phyloP scores from a whole-genome alignment of 371 early-diverging fungal species.

The Phascolomyces articulosus region DNA sequence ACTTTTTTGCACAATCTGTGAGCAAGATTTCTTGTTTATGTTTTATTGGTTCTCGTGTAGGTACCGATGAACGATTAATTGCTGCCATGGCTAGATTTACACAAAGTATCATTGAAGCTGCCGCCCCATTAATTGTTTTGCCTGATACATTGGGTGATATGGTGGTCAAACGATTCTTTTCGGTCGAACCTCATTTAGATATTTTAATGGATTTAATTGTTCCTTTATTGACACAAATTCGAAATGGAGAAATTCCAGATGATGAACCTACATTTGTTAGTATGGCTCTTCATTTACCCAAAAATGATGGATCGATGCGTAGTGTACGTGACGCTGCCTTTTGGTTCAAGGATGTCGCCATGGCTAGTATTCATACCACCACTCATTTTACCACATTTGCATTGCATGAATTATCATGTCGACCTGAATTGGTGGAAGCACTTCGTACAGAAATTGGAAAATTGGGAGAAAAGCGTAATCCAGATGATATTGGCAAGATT shows the following conservation, averaged over 20 bases:
- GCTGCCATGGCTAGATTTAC: slow-evolving; percentile 32
- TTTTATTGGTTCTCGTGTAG: slow-evolving; percentile 32
- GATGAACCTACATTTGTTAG: slow-evolving; percentile 25
- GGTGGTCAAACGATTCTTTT: slow-evolving; percentile 25
- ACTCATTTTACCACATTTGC: slow-evolving; percentile 32
- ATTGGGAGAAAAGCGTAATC: slow-evolving; percentile 11
- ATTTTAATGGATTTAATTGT: slow-evolving; percentile 31
- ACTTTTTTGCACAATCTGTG: slow-evolving; percentile 16
- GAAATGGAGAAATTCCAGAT: slow-evolving; percentile 8
- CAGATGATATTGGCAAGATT: slow-evolving; percentile 32
- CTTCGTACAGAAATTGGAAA: slow-evolving; percentile 25
- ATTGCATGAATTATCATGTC: slow-evolving; percentile 33
- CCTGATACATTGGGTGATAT: slow-evolving; percentile 31
- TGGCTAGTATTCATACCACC: slow-evolving; percentile 45
- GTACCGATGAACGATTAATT: slow-evolving; percentile 20
- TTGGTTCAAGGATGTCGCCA: slow-evolving; percentile 31
- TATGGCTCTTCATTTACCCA: slow-evolving; percentile 29
- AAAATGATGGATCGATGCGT: slow-evolving; percentile 25
- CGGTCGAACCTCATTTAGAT: slow-evolving; percentile 35
- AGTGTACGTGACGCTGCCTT: slow-evolving; percentile 28
- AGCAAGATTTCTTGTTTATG: slow-evolving; percentile 32
- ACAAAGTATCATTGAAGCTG: slow-evolving; percentile 33
- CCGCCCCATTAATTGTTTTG: slow-evolving; percentile 16
- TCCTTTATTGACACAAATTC: slow-evolving; percentile 23
- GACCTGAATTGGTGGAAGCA: slow-evolving; percentile 27